A percentile compares a stretch with the other conserved stretches of the same genome.
Conservation (phyloP, 2,329 filamentous ascomycete species). For the Xylaria digitata region DNA sequence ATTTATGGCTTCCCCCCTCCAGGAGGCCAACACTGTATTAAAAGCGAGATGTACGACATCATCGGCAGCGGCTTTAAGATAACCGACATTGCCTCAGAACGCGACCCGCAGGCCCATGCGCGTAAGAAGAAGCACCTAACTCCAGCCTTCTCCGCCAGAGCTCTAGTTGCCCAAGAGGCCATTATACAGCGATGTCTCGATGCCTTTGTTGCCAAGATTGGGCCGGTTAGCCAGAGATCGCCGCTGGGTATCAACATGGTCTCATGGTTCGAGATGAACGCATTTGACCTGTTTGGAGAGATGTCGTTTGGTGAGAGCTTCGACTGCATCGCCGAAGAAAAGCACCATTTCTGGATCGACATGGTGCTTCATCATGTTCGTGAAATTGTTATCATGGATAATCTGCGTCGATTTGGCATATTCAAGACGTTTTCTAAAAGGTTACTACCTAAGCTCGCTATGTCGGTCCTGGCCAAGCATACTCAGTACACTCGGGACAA, state of each 20-base stretch:
- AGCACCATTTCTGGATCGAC: conserved; percentile 37
- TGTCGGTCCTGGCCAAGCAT: conserved; percentile 19
- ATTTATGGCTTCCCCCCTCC: conserved; percentile 35
- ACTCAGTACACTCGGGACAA: conserved; percentile 28
- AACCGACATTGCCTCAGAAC: conserved; percentile 32
- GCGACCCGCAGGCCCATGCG: conserved; percentile 29
- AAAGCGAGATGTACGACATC: conserved; percentile 40
- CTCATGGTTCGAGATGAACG: conserved; percentile 36
- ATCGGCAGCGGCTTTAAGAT: conserved; percentile 33
- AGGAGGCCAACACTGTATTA: conserved; percentile 25
- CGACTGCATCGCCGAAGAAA: conserved; percentile 31
- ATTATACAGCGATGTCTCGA: conserved; percentile 33
- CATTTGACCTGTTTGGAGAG: conserved; percentile 38
- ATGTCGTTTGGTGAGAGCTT: conserved; percentile 40
- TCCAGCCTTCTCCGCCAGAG: conserved; percentile 33
- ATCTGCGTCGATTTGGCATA: conserved; percentile 32
- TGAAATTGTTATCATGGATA: conserved; percentile 36
- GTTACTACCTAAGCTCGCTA: neutral
- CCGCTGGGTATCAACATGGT: conserved; percentile 32
- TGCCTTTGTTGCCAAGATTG: conserved; percentile 31
- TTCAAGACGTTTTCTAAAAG: conserved; percentile 3
- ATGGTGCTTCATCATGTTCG: conserved; percentile 29
- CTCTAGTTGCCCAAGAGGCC: conserved; percentile 29
- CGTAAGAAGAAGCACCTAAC: conserved; percentile 33
- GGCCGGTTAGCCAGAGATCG: conserved; percentile 4